Percentiles rank a stretch among this genome's conserved stretches.
Conservation (phyloP, 2,329 filamentous ascomycete genomes). For the Fusarium fracticaudum region DNA sequence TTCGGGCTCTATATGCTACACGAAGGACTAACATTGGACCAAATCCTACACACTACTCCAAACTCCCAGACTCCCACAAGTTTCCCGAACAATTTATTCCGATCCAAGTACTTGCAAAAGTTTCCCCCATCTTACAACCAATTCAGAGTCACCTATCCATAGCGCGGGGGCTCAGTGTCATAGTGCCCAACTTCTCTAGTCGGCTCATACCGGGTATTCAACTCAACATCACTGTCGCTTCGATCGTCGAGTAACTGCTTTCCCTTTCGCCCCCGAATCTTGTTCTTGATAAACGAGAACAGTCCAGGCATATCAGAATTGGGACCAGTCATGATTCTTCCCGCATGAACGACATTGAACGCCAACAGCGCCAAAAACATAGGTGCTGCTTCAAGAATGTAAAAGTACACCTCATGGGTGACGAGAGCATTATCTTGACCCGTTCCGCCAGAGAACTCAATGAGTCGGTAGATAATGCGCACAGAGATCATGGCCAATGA, state of each 20-base stretch:
- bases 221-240: constrained; percentile 30
- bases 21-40: not conserved
- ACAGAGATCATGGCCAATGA: constrained; percentile 50
- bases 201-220: constrained; percentile 6
- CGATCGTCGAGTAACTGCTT: constrained; percentile 25
- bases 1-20: not conserved
- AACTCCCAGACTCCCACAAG: not conserved
- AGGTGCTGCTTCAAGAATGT: constrained; percentile 54
- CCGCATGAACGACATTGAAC: constrained; percentile 55
- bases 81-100: rapidly evolving
- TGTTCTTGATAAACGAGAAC: constrained; percentile 9
- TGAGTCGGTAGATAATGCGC: constrained; percentile 64
- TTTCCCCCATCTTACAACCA: rapidly evolving
- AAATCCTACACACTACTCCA: rapidly evolving
- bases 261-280: not conserved
- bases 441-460: constrained; percentile 59
- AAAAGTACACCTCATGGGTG: constrained; percentile 57
- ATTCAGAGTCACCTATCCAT: not conserved
- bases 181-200: not conserved
- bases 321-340: constrained; percentile 39
- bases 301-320: constrained; percentile 34
- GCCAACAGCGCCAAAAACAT: constrained; percentile 56
- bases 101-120: rapidly evolving
- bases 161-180: not conserved
- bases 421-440: constrained; percentile 30